A percentile compares a stretch with the other conserved stretches of the same genome.
These are phyloP conservation scores for Arabis alpina DNA, from an alignment of 345 rosid genomes.

Conservation along the genomic window DNA sequence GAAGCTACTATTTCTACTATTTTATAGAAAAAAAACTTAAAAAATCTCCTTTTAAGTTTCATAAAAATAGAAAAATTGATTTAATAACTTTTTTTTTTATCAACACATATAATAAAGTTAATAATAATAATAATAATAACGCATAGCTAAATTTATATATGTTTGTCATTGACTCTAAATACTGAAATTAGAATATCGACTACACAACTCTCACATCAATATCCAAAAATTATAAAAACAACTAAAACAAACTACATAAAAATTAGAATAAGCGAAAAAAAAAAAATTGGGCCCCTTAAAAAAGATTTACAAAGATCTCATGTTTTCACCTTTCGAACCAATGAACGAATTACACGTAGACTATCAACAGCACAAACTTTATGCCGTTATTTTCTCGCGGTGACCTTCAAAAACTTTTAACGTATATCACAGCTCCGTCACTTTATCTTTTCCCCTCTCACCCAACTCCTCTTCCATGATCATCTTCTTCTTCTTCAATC, in stretches of 20 bases:
- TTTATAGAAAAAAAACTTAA: too few species aligned
- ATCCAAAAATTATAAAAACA: not conserved
- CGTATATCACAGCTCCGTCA: slow-evolving; percentile 33
- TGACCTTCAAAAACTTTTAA: not conserved
- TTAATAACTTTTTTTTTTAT: too few species aligned
- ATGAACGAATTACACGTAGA: slow-evolving; percentile 33
- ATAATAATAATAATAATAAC: too few species aligned
- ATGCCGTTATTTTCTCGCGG: slow-evolving; percentile 36
- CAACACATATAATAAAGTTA: too few species aligned
- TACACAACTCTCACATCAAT: not conserved
- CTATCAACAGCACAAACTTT: not conserved
- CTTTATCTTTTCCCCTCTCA: slow-evolving; percentile 24
- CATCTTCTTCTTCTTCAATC: slow-evolving; percentile 31
- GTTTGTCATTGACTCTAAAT: not conserved
- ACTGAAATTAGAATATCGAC: not conserved
- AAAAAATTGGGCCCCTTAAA: too few species aligned
- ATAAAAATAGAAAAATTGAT: too few species aligned
- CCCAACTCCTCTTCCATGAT: slow-evolving; percentile 24
- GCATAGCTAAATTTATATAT: not conserved
- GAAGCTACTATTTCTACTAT: too few species aligned
- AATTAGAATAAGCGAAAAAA: not conserved
- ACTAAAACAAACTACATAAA: not conserved
- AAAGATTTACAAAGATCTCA: not conserved
- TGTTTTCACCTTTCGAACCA: not conserved
- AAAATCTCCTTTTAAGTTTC: too few species aligned